Base-by-base conservation (phyloP, 768 basidiomycete species). In the Baorangia bicolor region DNA sequence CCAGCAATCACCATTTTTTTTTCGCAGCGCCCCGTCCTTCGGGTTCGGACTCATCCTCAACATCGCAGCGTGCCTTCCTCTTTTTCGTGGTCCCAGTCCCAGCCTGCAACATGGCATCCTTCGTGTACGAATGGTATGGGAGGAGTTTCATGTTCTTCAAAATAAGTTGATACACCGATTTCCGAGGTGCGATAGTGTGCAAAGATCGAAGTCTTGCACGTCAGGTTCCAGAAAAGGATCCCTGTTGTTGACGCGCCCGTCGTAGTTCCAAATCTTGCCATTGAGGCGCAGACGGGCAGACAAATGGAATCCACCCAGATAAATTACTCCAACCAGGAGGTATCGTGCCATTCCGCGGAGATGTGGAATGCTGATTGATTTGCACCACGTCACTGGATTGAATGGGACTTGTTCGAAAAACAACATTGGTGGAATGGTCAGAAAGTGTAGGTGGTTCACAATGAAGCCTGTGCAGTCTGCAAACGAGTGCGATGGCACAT, bases 291-390 rank as follows among this genome's bases (percentile, higher is more conserved):
- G 3, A 8, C 25, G 27, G 7, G 49, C 48, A 20, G 48, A 49
- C 13, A 55, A 58, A 33, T 58, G 57, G 25, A 25, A 50, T 3
- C 28, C 21, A 14, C 53, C 53, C 10, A 40, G 13, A 20, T 58
- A 58, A 1, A 58, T 53, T 3, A 58, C 23, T 10, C 28, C 38
- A 9, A 18, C 21, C 3, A 58, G n/a, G n/a, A 8, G 5, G 25
- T 49, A 58, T 3, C 4, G 12, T 3, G 51, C 49, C 4, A 3
- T 21, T 14, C 34, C 8, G 11, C 14, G 20, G 38, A 18, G 2
- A 21, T 48, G 35, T 16, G 23, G 16, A 25, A 25, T 14, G 4
- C 1, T 23, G 39, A 40, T 25, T 16, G 14, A 18, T 18, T 20
- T 30, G 21, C 27, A 40, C 16, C 13, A 14, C 5, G 7, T 10